Conservation (phyloP, 1,139 yeast species). For the Pichia sp. region DNA sequence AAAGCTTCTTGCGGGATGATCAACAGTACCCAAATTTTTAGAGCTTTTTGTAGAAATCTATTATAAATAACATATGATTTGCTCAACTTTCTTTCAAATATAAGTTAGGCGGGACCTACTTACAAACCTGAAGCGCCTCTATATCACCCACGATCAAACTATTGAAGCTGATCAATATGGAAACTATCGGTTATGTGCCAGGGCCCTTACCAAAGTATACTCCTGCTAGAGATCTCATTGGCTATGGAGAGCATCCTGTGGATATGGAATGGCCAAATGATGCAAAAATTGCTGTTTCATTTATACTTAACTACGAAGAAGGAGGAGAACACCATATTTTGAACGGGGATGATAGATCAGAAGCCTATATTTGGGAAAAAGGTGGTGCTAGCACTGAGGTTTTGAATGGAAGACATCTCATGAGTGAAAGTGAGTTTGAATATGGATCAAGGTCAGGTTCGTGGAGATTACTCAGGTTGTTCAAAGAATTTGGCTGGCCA, state of each 20-base stretch:
- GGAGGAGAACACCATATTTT: conserved; percentile 36
- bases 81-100: too few relatives aligned
- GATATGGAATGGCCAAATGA: conserved; percentile 37
- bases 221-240: neutral
- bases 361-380: conserved; percentile 24
- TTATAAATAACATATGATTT: too few relatives aligned
- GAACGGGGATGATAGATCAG: conserved; percentile 34
- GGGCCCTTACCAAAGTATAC: neutral
- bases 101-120: too few relatives aligned
- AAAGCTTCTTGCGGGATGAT: too few relatives aligned
- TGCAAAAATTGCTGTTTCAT: conserved; percentile 36
- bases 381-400: conserved; percentile 18
- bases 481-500: conserved; percentile 32
- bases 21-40: too few relatives aligned
- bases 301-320: conserved; percentile 38
- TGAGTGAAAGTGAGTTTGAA: conserved; percentile 35
- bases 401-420: conserved; percentile 28
- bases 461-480: conserved; percentile 36
- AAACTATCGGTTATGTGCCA: neutral
- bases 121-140: too few relatives aligned
- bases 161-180: neutral
- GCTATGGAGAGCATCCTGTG: conserved; percentile 28
- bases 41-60: too few relatives aligned
- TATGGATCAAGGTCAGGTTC: conserved; percentile 38
- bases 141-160: too few relatives aligned